Base-by-base conservation (phyloP, 2,329 filamentous ascomycete genomes). In the Talaromyces sp. region DNA sequence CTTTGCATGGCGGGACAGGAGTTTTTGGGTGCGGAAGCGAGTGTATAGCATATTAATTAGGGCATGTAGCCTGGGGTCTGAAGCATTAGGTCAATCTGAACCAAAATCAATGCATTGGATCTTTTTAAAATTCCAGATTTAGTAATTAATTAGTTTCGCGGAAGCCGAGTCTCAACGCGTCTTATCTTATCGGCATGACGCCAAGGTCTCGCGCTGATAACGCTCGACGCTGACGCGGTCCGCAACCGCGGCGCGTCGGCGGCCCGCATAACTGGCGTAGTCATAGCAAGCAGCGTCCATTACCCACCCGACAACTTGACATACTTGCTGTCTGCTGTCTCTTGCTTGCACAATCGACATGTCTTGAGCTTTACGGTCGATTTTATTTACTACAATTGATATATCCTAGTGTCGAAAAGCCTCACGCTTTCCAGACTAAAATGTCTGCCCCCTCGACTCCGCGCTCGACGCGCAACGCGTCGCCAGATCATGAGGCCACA, bases 401-500 rank as follows among this genome's bases (percentile, higher is more conserved):
- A 21, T 49, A 50, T 11, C 3, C 13, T 1, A 1, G 43, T 24
- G n/a, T 11, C 43, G 14, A 24, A 46, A 46, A 21, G 21, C 9
- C 9, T 13, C 19, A 52, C 49, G 13, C 49, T 14, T 52, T 29
- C 49, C 19, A 50, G 14, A 10, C 49, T 9, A 41, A 31, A 29
- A 62, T 62, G 60, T 56, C 60, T 53, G 21, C 56, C 51, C 60
- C 50, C 17, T 62, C 57, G 21, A 62, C 60, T 46, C 60, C 60
- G 50, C 60, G 57, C 59, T 58, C 60, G 26, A 56, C 60, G 60
- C 60, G 56, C 32, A 46, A 51, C n/a, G 46, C 17, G 57, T 59
- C 57, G 6, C 53, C 31, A 14, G 53, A 41, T 31, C 53, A 43
- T 43, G 53, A 55, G 13, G 53, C 31, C 29, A 5, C 46, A 38